Evolutionary conservation across 2,329 filamentous ascomycete species (phyloP).

Genomic region (Venturia asperata): DNA sequence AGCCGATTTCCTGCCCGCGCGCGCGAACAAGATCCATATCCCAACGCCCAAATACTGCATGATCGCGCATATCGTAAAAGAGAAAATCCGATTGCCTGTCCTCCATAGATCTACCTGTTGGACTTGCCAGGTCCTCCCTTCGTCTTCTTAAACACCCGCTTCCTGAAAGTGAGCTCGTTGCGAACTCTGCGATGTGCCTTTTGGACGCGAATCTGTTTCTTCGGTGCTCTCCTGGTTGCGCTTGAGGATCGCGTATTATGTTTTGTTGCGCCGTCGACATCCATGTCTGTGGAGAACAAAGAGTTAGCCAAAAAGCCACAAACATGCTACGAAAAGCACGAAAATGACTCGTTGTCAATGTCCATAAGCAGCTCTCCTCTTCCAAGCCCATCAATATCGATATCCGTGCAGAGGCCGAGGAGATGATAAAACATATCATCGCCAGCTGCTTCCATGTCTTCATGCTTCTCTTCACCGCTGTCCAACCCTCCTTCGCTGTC

Average conservation of each 20-base stretch:
- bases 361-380: conserved; percentile 13
- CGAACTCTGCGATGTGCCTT: conserved; percentile 18
- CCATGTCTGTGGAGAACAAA: conserved; percentile 15
- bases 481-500: conserved; percentile 16
- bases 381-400: conserved; percentile 13
- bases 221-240: background rate
- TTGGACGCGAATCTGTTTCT: conserved; percentile 9
- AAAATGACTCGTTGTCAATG: conserved; percentile 9
- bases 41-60: background rate
- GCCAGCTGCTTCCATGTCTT: conserved; percentile 17
- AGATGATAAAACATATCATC: conserved; percentile 18
- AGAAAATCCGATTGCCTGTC: background rate
- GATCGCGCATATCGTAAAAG: background rate
- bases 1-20: background rate
- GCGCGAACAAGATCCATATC: background rate
- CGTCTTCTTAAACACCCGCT: background rate
- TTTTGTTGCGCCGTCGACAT: conserved; percentile 14
- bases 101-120: background rate
- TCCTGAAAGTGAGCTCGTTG: conserved; percentile 19
- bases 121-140: conserved; percentile 12
- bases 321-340: conserved; percentile 11
- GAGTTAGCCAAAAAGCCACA: conserved; percentile 12
- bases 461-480: conserved; percentile 12
- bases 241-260: conserved; percentile 6
- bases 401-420: conserved; percentile 14